Conservation (phyloP, 176 grass and related monocot species). For the Otatea glauca region DNA sequence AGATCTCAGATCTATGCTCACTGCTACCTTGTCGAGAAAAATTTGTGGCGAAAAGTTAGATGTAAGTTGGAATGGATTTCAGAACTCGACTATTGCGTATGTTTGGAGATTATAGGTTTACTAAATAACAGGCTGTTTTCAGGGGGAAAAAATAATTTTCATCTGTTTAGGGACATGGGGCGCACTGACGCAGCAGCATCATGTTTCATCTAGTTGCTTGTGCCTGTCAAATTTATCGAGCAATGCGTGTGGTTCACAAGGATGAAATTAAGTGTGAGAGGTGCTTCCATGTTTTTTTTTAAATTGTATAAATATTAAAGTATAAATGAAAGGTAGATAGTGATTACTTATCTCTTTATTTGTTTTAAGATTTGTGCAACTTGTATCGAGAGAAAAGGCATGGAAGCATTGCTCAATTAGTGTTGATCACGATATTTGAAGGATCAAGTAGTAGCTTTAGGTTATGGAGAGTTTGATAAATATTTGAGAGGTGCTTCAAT, state of each 20-base stretch:
- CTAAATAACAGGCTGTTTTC: background rate
- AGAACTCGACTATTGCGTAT: background rate
- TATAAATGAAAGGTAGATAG: too few relatives aligned
- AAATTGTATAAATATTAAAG: too few relatives aligned
- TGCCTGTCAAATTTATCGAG: conserved; percentile 17
- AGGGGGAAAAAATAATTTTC: background rate
- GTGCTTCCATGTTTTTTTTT: too few relatives aligned
- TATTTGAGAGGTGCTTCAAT: too few relatives aligned
- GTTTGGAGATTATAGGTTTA: background rate
- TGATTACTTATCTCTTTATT: too few relatives aligned
- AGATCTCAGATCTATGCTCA: background rate
- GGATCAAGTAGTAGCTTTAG: background rate
- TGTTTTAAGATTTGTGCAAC: too few relatives aligned
- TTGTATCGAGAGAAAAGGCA: too few relatives aligned
- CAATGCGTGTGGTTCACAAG: conserved; percentile 24
- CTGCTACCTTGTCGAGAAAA: background rate
- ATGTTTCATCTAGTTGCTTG: conserved; percentile 7
- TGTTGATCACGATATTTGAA: background rate
- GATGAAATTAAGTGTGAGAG: too few relatives aligned
- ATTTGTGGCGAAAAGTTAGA: conserved; percentile 45
- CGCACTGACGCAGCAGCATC: background rate
- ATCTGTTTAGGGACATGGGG: background rate
- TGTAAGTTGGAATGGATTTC: background rate
- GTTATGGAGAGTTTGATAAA: background rate
- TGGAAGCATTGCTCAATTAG: too few relatives aligned